Evolutionary conservation across 805 yeast genomes (phyloP), one percentile per base, ranked within the genome.

Genomic region (Wickerhamiella parazyma): DNA sequence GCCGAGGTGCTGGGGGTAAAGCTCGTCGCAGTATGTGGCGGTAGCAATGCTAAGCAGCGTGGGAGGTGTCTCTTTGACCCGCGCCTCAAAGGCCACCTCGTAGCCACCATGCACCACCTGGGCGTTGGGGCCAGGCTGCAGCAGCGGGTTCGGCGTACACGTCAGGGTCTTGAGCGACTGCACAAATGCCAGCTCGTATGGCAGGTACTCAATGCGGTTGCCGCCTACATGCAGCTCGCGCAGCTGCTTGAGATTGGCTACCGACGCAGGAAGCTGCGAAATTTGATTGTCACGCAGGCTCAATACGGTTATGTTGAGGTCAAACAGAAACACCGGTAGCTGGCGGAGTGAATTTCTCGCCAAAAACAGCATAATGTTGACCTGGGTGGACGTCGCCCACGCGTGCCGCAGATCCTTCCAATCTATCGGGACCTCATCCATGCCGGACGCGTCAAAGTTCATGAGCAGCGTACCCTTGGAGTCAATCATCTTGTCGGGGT

Each of bases 91-190:
- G 9, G 35, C 20, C 9, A 22, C 21, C 10, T 20, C 10, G 9
- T 20, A 19, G 2, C 16, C 4, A 16, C 12, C 6, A 16, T 24
- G 10, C 9, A n/a, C 12, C n/a, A 4, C 7, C 16, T 37, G 20
- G 20, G 41, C 36, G 8, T 6, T 2, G 24, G 12, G 16, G 12
- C 33, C 21, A 3, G 42, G 42, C 14, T 10, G 11, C n/a, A 31
- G 3, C 18, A 65, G 55, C 11, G 62, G 61, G 38, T 65, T 65
- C 8, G 69, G 68, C 31, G 55, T 50, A n/a, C 61, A 50, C 4
- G 63, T 52, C 22, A 66, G 46, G 9, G 55, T 48, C 14, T 45
- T 42, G 36, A 65, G 55, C 6, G 48, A 48, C 31, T 11, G 3
- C 33, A 66, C 49, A 4, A 37, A 45, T 17, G 58, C 52, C 9